Evolutionary conservation across 2,329 filamentous ascomycete species (phyloP), one percentile per base, ranked within the genome.

Genomic region (Trichocomaceae sp.): DNA sequence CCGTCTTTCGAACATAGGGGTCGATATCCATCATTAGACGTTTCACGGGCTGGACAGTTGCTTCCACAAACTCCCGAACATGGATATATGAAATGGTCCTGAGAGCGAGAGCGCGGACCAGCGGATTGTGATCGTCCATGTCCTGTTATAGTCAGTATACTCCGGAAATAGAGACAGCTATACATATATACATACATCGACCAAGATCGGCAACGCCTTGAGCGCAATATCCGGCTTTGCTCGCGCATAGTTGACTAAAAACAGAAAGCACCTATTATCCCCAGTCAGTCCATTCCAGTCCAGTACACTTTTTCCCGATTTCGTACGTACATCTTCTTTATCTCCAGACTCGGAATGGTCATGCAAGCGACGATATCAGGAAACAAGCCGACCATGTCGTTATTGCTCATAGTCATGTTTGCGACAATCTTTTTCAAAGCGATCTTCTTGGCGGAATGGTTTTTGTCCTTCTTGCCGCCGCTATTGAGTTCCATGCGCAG

Each of bases 251-350:
- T 99, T 97, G 69, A 97, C 93, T 57, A 99, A 77, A 71, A 95
- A 99, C 58, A 99, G 77, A 70, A 97, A 99, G 75, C 93, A 97
- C 91, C 91, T 96, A 26, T 66, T 47, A 33, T 33, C 23, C 23
- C 15, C 19, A 33, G 51, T 64, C 57, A 64, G 54, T 52, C 20
- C 45, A 48, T 39, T 13, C 23, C 22, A 29, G 44, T 46, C 44
- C 31, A 58, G 59, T 50, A 61, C 71, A 31, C n/a, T n/a, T n/a
- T n/a, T n/a, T n/a, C n/a, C n/a, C n/a, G n/a, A n/a, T n/a, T n/a
- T n/a, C n/a, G n/a, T n/a, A n/a, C n/a, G n/a, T 77, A 96, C 93
- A 99, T 99, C 80, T 99, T 99, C 82, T 99, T 99, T 75, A 99
- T 96, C 75, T 99, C 93, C 70, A 99, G 77, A 65, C 88, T 95